Conservation (phyloP, 2,329 filamentous ascomycete species). For the Exophiala phaeomuriformis region DNA sequence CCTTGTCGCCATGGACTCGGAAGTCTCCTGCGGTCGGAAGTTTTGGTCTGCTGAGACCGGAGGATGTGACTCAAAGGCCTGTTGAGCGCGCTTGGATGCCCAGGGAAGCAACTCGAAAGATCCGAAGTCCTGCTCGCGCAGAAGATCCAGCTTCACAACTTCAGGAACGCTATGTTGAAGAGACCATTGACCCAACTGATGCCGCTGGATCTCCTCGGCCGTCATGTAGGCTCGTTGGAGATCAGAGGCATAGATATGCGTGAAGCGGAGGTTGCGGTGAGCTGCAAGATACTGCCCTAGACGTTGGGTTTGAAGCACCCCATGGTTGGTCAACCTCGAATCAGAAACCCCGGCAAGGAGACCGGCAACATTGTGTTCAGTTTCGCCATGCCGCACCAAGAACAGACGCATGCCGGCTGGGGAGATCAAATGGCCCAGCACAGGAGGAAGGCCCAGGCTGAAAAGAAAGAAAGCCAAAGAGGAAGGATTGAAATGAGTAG, state of each 20-base stretch:
- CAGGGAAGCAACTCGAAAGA: slow-evolving; percentile 34
- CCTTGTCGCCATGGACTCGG: slow-evolving; percentile 58
- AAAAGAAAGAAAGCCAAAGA: not conserved
- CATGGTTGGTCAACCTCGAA: slow-evolving; percentile 73
- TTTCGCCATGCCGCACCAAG: slow-evolving; percentile 81
- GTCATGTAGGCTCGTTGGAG: slow-evolving; percentile 67
- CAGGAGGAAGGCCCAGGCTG: not conserved
- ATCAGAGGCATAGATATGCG: slow-evolving; percentile 70
- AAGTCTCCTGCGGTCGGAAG: slow-evolving; percentile 58
- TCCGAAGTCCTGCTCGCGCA: slow-evolving; percentile 39
- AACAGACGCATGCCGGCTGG: slow-evolving; percentile 53
- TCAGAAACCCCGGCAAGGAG: slow-evolving; percentile 65
- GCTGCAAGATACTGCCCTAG: slow-evolving; percentile 61
- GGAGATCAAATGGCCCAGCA: not conserved
- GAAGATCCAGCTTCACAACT: slow-evolving; percentile 19
- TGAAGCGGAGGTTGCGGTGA: slow-evolving; percentile 54
- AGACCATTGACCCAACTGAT: slow-evolving; percentile 37
- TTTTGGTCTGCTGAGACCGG: slow-evolving; percentile 32
- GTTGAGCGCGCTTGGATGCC: slow-evolving; percentile 22
- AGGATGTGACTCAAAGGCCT: slow-evolving; percentile 1
- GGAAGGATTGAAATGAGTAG: not conserved
- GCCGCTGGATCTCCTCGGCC: slow-evolving; percentile 57
- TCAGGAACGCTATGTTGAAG: slow-evolving; percentile 4
- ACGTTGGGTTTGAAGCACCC: slow-evolving; percentile 66
- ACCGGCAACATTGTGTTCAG: slow-evolving; percentile 74